Conservation (phyloP, 148 eudicot genomes). For the Gaultheria prostrata region DNA sequence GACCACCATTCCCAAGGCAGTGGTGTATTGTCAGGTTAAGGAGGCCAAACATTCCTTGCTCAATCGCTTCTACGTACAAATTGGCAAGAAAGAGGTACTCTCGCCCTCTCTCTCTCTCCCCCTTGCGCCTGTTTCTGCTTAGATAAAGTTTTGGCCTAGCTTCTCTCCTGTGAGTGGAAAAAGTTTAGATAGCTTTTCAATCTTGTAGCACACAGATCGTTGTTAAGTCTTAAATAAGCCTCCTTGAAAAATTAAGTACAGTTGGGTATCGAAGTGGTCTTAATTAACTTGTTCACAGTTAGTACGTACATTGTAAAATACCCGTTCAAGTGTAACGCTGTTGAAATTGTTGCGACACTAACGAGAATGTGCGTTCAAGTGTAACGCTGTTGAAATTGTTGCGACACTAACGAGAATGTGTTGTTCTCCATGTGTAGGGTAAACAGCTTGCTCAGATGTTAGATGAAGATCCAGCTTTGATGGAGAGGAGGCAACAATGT, state of each 20-base stretch:
- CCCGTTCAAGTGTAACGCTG: neutral
- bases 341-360: neutral
- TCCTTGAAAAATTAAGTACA: no score
- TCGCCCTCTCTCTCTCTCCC: slow-evolving; percentile 9
- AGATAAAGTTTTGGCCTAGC: neutral
- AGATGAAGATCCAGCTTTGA: slow-evolving; percentile 89
- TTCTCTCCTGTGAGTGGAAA: neutral
- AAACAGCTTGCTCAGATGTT: slow-evolving; percentile 69
- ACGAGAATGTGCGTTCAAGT: neutral
- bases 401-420: neutral
- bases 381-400: neutral
- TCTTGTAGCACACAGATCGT: neutral
- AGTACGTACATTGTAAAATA: neutral
- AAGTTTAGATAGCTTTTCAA: neutral
- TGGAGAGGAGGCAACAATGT: slow-evolving; percentile 72
- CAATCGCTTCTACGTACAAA: slow-evolving; percentile 66
- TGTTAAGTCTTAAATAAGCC: neutral
- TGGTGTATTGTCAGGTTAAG: slow-evolving; percentile 83
- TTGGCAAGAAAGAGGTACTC: slow-evolving; percentile 79
- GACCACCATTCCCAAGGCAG: slow-evolving; percentile 80
- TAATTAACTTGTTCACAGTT: neutral
- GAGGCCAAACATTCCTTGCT: slow-evolving; percentile 77
- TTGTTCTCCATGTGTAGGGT: slow-evolving; percentile 43
- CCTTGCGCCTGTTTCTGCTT: neutral
- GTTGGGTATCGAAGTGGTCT: neutral